A percentile compares a stretch with the other conserved stretches of the same genome.
Conservation (phyloP, 2,329 filamentous ascomycete genomes). For the Colletotrichum gigasporum region DNA sequence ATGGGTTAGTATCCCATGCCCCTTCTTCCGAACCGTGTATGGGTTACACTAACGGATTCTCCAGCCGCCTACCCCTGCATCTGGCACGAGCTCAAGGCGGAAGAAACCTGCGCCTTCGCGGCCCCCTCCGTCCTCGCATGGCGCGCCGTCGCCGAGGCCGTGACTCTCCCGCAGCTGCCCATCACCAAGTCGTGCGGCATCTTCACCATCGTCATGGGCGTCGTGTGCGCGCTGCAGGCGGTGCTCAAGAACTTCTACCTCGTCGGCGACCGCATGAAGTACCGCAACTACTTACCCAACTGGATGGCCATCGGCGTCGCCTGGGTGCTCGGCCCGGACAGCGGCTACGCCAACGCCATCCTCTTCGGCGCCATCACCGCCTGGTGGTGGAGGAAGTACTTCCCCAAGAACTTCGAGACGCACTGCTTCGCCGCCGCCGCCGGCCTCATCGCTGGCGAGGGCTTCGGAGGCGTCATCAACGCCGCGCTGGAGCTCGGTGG, state of each 20-base stretch:
- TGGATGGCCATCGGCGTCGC: slow-evolving; percentile 70
- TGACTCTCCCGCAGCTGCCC: slow-evolving; percentile 64
- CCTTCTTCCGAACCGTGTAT: no score
- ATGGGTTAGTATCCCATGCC: no score
- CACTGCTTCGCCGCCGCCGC: slow-evolving; percentile 69
- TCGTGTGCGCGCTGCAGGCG: slow-evolving; percentile 60
- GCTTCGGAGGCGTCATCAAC: slow-evolving; percentile 69
- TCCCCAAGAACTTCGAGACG: slow-evolving; percentile 58
- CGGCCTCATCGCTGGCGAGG: slow-evolving; percentile 70
- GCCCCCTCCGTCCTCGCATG: slow-evolving; percentile 73
- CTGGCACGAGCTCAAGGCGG: slow-evolving; percentile 52
- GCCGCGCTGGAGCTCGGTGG: slow-evolving; percentile 53
- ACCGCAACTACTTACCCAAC: slow-evolving; percentile 67
- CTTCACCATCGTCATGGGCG: slow-evolving; percentile 64
- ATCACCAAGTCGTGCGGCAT: slow-evolving; percentile 64
- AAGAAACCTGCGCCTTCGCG: slow-evolving; percentile 62
- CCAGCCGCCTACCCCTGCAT: slow-evolving; percentile 77
- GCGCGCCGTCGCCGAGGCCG: slow-evolving; percentile 70
- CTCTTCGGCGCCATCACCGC: slow-evolving; percentile 63
- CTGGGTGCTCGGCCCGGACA: slow-evolving; percentile 65
- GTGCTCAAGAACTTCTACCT: slow-evolving; percentile 64
- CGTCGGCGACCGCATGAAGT: slow-evolving; percentile 60
- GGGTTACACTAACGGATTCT: no score
- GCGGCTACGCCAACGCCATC: slow-evolving; percentile 65
- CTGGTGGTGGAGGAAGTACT: slow-evolving; percentile 64